Conservation (phyloP, 2,329 filamentous ascomycete genomes). For the Claviceps cyperi region DNA sequence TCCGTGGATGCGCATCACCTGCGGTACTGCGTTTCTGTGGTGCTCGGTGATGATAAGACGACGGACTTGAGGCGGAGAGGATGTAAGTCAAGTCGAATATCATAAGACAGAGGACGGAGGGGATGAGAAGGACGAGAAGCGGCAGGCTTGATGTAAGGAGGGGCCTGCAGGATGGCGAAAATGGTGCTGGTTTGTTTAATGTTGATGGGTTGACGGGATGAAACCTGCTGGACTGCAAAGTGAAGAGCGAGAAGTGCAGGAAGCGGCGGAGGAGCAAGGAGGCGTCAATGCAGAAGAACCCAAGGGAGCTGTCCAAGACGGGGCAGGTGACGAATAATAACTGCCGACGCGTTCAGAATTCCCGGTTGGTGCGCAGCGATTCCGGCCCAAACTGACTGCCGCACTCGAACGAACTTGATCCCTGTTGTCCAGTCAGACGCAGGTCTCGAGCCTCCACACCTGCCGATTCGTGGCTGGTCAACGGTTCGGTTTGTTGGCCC, state of each 20-base stretch:
- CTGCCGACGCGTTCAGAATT: too few species aligned
- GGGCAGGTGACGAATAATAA: conserved; percentile 1
- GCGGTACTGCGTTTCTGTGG: too few species aligned
- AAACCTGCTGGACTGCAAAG: too few species aligned
- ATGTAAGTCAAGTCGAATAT: too few species aligned
- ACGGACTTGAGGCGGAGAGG: not conserved
- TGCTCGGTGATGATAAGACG: not conserved
- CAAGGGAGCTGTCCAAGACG: not conserved
- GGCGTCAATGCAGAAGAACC: not conserved
- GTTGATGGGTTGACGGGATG: too few species aligned
- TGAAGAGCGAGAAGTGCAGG: not conserved
- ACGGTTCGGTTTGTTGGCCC: conserved; percentile 1
- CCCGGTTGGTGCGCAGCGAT: not conserved
- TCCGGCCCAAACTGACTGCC: conserved; percentile 3
- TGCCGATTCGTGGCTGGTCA: not conserved
- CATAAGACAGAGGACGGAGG: too few species aligned
- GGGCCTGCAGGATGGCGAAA: too few species aligned
- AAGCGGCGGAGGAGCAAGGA: not conserved
- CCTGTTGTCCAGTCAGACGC: conserved; percentile 20
- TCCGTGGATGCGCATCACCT: not conserved
- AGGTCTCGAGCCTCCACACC: conserved; percentile 21
- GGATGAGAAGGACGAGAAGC: too few species aligned
- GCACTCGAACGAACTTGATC: conserved; percentile 5
- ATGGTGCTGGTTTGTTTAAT: too few species aligned
- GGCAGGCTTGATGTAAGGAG: too few species aligned